These are phyloP conservation scores for Rugonectria rugulosa DNA, from an alignment of 2,329 filamentous ascomycete genomes.

Conservation along the genomic window DNA sequence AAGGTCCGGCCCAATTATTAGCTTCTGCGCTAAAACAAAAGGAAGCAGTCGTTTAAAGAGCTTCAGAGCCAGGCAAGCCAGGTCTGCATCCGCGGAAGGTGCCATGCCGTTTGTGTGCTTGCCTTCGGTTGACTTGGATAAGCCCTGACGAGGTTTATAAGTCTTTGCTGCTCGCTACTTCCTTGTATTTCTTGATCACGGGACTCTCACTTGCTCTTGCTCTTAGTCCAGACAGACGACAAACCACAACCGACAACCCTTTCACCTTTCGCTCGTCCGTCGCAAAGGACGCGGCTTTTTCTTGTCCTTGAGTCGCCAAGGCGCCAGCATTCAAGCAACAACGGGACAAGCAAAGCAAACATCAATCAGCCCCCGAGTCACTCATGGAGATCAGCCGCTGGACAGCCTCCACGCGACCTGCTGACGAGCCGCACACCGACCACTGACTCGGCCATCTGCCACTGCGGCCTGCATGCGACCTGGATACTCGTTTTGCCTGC, in stretches of 20 bases:
- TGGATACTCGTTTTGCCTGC: background rate
- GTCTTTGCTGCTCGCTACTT: too few species aligned
- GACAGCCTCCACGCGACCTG: background rate
- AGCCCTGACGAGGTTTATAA: slow-evolving; percentile 2
- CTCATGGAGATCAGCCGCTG: background rate
- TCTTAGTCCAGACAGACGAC: background rate
- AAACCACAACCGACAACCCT: too few species aligned
- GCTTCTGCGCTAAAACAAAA: too few species aligned
- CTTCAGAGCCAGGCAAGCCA: too few species aligned
- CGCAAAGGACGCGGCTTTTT: too few species aligned
- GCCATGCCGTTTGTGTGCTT: background rate
- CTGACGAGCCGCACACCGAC: background rate
- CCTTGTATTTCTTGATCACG: background rate
- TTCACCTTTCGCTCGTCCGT: too few species aligned
- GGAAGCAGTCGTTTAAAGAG: background rate
- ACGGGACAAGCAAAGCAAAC: too few species aligned
- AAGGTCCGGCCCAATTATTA: too few species aligned
- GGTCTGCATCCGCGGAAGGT: too few species aligned
- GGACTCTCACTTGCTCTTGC: background rate
- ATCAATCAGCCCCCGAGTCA: too few species aligned
- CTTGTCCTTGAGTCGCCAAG: too few species aligned
- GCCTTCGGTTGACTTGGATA: background rate
- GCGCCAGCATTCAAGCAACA: too few species aligned
- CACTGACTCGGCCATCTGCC: background rate
- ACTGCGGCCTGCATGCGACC: background rate